Percentiles rank a stretch among this genome's conserved stretches.
phyloP scores from a whole-genome alignment of 2,329 filamentous ascomycete species.

The Fusarium sp. region DNA sequence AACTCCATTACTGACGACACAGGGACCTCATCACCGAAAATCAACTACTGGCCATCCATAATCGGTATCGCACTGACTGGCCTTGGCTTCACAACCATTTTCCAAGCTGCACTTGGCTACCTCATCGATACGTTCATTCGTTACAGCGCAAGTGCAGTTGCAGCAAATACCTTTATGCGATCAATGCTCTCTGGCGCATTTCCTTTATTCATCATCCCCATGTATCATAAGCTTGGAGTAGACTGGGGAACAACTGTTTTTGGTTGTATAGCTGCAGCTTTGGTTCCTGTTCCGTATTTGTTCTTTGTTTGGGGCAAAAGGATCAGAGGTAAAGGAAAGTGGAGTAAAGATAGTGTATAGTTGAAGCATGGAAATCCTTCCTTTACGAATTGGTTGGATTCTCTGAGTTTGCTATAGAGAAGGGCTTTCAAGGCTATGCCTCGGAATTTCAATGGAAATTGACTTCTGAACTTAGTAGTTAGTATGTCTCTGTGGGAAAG shows the following conservation, averaged over 20 bases:
- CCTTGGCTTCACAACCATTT: not conserved
- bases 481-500: too few species aligned
- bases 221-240: slow-evolving; percentile 1
- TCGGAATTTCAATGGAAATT: too few species aligned
- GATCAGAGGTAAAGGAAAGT: not conserved
- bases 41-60: not conserved
- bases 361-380: too few species aligned
- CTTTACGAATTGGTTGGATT: too few species aligned
- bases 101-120: slow-evolving; percentile 2
- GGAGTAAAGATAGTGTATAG: slow-evolving; percentile 3
- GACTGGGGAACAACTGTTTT: slow-evolving; percentile 8
- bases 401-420: too few species aligned
- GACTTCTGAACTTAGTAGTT: too few species aligned
- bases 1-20: not conserved
- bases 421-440: too few species aligned
- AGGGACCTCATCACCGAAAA: not conserved
- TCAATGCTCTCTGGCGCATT: not conserved
- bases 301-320: not conserved
- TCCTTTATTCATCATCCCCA: slow-evolving; percentile 5
- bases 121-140: slow-evolving; percentile 10
- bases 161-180: slow-evolving; percentile 5
- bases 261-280: not conserved
- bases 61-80: not conserved
- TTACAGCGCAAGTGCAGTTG: slow-evolving; percentile 1
- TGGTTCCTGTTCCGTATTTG: not conserved